Conservation (phyloP, 2,329 filamentous ascomycete genomes). For the Cordyceps farinosa region DNA sequence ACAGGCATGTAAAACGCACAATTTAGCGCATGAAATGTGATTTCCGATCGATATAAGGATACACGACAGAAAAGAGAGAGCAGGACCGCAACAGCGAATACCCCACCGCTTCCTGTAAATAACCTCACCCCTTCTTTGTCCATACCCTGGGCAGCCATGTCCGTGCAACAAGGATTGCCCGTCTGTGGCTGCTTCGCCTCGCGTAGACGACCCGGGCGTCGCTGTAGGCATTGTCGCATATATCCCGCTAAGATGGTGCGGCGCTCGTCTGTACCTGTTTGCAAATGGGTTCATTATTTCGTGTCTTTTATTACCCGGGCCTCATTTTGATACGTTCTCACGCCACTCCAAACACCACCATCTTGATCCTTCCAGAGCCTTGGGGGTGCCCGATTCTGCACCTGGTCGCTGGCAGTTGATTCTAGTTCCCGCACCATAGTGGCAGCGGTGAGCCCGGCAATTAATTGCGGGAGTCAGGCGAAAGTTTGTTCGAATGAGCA, state of each 20-base stretch:
- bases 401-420: background rate
- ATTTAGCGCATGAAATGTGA: background rate
- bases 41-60: background rate
- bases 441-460: background rate
- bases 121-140: background rate
- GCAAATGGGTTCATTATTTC: background rate
- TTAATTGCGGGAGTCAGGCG: background rate
- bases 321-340: background rate
- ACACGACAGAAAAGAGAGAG: background rate
- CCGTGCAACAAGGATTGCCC: background rate
- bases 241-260: background rate
- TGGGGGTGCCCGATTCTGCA: background rate
- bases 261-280: background rate
- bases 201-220: background rate
- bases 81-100: background rate
- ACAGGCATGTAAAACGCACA: background rate
- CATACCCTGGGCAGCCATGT: background rate
- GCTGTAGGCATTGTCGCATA: background rate
- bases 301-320: background rate
- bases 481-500: background rate
- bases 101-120: background rate
- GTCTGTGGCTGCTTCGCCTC: conserved; percentile 13
- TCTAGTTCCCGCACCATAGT: background rate
- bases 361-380: background rate
- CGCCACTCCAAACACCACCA: background rate